Percentiles rank a stretch among this genome's conserved stretches.
phyloP scores from a whole-genome alignment of 768 basidiomycete genomes.

The Mycena galopus region DNA sequence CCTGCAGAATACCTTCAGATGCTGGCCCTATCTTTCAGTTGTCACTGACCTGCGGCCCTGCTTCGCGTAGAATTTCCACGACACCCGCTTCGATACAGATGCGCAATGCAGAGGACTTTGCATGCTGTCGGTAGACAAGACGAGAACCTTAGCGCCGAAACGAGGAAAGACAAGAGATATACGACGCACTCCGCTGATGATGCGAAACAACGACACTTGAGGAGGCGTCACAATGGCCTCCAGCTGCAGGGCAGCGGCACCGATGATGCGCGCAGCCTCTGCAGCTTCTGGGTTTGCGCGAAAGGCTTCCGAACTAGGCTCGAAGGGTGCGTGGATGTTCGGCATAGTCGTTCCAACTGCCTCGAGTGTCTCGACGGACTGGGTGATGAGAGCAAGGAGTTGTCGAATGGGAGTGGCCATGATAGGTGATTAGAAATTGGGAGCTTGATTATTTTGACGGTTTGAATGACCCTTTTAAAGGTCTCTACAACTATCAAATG shows the following conservation, averaged over 20 bases:
- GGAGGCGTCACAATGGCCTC: constrained; percentile 45
- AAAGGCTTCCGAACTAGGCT: constrained; percentile 44
- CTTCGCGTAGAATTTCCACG: constrained; percentile 56
- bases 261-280: constrained; percentile 46
- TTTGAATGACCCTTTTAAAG: too few relatives aligned
- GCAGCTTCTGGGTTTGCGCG: constrained; percentile 39
- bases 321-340: constrained; percentile 37
- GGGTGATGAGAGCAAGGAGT: constrained; percentile 21
- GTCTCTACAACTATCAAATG: too few relatives aligned
- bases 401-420: constrained; percentile 28
- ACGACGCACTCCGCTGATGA: constrained; percentile 45
- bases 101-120: constrained; percentile 45
- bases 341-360: constrained; percentile 6
- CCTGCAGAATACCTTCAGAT: too few relatives aligned
- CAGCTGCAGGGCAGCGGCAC: constrained; percentile 49
- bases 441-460: too few relatives aligned
- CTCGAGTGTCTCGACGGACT: constrained; percentile 18
- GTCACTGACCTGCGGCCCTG: constrained; percentile 40
- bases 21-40: neutral
- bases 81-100: constrained; percentile 51
- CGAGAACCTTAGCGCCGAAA: neutral
- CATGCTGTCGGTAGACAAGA: constrained; percentile 34
- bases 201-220: constrained; percentile 39
- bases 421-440: too few relatives aligned
- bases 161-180: too few relatives aligned